Conservation (phyloP, 441 rosid genomes). For the Erysimum cheiri region DNA sequence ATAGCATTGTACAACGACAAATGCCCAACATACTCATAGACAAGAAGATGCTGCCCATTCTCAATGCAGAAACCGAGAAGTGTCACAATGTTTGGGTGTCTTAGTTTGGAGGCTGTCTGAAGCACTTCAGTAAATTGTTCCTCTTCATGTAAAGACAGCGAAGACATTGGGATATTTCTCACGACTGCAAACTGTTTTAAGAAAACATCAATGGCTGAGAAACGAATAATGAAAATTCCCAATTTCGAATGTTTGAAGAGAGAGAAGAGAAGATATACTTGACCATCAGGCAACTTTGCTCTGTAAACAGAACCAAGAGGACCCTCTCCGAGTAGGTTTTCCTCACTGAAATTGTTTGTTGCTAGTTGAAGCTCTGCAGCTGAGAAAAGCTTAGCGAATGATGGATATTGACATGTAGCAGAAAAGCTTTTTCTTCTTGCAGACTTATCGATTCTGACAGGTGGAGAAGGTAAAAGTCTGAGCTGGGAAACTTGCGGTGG, state of each 20-base stretch:
- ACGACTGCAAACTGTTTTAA: slow-evolving; percentile 71
- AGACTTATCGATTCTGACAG: slow-evolving; percentile 49
- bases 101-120: slow-evolving; percentile 65
- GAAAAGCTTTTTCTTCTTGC: slow-evolving; percentile 64
- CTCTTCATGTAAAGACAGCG: slow-evolving; percentile 85
- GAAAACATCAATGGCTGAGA: slow-evolving; percentile 29
- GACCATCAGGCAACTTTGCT: slow-evolving; percentile 81
- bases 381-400: slow-evolving; percentile 61
- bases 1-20: slow-evolving; percentile 74
- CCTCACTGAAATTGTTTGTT: slow-evolving; percentile 77
- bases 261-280: slow-evolving; percentile 50
- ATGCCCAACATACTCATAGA: slow-evolving; percentile 76
- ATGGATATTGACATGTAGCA: slow-evolving; percentile 54
- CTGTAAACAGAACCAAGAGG: slow-evolving; percentile 93
- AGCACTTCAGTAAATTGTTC: slow-evolving; percentile 79
- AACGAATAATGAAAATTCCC: not conserved
- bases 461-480: slow-evolving; percentile 48
- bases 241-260: slow-evolving; percentile 23
- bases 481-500: slow-evolving; percentile 51
- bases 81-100: slow-evolving; percentile 83
- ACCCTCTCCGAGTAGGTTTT: slow-evolving; percentile 83
- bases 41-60: slow-evolving; percentile 81
- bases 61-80: slow-evolving; percentile 92
- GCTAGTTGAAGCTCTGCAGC: slow-evolving; percentile 82
- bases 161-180: slow-evolving; percentile 69